Evolutionary conservation across 805 yeast species (phyloP), one percentile per base, ranked within the genome.

Genomic region (Wickerhamiella azymoides): DNA sequence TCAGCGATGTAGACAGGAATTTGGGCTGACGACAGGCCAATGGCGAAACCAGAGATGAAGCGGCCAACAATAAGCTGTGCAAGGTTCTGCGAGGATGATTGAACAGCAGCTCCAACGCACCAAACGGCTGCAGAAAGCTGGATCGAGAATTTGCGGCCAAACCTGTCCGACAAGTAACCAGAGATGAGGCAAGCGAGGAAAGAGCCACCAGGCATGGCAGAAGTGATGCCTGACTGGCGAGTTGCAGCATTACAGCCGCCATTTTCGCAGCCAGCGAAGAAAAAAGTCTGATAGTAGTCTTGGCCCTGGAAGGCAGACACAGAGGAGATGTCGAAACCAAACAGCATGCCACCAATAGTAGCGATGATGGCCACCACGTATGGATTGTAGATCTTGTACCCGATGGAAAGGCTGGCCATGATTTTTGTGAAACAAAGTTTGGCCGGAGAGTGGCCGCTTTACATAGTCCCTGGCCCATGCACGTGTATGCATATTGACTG

Each of bases 261-360:
- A 13, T 39, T 10, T 2, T 27, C 36, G 30, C 65, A 60, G 7
- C 88, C 86, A 37, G 60, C 43, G 49, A 71, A 52, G 63, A 82
- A 82, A 19, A 62, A 77, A 0, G 59, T 52, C 26, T 59, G 59
- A 58, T 83, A 84, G 18, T 66, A 63, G 0, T 59, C 61, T 9
- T 71, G 62, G 2, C 69, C 67, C 38, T 83, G 67, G 55, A 83
- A 80, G 2, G 84, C 78, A 1, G 86, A 73, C 66, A 84, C 74
- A 0, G 93, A 81, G 2, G 89, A 76, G 46, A 81, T 77, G 60
- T 84, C 94, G 56, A 81, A 75, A 47, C 94, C 93, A 62, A 80
- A 76, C 60, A 83, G 70, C 63, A 77, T 65, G 39, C 88, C 89
- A 39, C 84, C 80, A 21, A 80, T 60, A 50, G 83, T 71, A 40